Evolutionary conservation across 495 filamentous ascomycete genomes (phyloP), one percentile per base, ranked within the genome.

Genomic region (Penicillium lagena): DNA sequence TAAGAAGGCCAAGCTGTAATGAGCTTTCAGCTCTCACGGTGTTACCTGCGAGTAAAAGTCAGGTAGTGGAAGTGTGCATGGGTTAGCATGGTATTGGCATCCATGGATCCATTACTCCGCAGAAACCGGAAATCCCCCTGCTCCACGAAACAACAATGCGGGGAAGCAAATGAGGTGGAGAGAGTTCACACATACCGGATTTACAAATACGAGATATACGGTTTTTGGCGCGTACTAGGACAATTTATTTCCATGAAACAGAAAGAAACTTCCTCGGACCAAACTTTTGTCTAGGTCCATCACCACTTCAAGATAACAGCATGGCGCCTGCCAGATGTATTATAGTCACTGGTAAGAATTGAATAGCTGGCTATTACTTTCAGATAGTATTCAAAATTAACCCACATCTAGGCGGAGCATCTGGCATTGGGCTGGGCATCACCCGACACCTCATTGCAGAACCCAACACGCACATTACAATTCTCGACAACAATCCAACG

Each of bases 361-460:
- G 2, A 14, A 45, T 9, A 35, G n/a, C 34, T 29, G n/a, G 8
- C 33, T 41, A 35, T 28, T 59, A 35, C 41, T 45, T 36, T 15
- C 15, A 28, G 31, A 22, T 22, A 22, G 0, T 22, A 22, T 6
- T 22, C 22, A 22, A 6, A 22, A 22, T 22, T 22, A 22, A 22
- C 22, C 22, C 22, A 22, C 22, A 22, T 3, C 15, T 10, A 64
- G 77, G 78, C 44, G 78, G 76, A 38, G 69, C 70, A 12, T 75
- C 72, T 39, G 78, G 76, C 10, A 77, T 81, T 29, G 78, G 78
- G 4, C 66, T 77, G 7, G 61, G 66, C 1, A 69, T 78, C 43
- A 66, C 59, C 12, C 55, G 60, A 10, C 63, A 77, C 49, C 73
- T 80, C 45, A 63, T 72, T 37, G 64, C 69, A 11, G 59, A 67